A percentile compares a stretch with the other conserved stretches of the same genome.
These are phyloP conservation scores for Tympanopsis confertula DNA, from an alignment of 2,329 filamentous ascomycete genomes.

Conservation along the genomic window DNA sequence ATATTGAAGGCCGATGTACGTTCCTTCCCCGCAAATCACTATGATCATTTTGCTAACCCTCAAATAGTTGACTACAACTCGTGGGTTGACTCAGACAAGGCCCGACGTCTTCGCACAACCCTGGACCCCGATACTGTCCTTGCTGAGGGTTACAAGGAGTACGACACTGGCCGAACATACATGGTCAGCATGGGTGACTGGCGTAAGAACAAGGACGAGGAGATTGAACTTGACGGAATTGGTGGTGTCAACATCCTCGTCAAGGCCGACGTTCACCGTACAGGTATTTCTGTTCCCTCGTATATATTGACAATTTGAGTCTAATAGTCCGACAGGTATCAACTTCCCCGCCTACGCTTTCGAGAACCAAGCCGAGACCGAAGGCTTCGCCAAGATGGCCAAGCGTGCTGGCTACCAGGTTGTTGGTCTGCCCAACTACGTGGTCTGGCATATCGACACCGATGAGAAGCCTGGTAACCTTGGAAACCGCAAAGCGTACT, in stretches of 20 bases:
- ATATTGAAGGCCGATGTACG: slow-evolving; percentile 63
- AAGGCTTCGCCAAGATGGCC: slow-evolving; percentile 70
- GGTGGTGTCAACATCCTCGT: slow-evolving; percentile 68
- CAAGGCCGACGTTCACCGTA: slow-evolving; percentile 65
- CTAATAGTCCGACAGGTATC: slow-evolving; percentile 37
- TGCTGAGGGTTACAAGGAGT: slow-evolving; percentile 66
- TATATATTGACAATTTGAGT: not conserved
- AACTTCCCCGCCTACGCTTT: slow-evolving; percentile 68
- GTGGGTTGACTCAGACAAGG: slow-evolving; percentile 65
- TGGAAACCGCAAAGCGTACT: not conserved
- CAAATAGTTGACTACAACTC: slow-evolving; percentile 63
- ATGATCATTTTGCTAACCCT: slow-evolving; percentile 12
- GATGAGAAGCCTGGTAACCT: slow-evolving; percentile 61
- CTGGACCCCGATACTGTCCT: slow-evolving; percentile 53
- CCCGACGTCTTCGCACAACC: slow-evolving; percentile 41
- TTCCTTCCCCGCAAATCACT: no score
- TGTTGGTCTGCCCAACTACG: slow-evolving; percentile 62
- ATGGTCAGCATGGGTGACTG: slow-evolving; percentile 62
- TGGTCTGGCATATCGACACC: slow-evolving; percentile 70
- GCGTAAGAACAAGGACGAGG: slow-evolving; percentile 60
- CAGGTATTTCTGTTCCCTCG: slow-evolving; percentile 29
- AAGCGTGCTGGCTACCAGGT: slow-evolving; percentile 64
- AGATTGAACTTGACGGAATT: slow-evolving; percentile 62
- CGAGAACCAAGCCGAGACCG: slow-evolving; percentile 69
- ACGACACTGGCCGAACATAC: slow-evolving; percentile 56